Percentiles rank a stretch among this genome's conserved stretches.
These are phyloP conservation scores for Trichosporon ovoides DNA, from an alignment of 1,284 basidiomycete species.

Conservation along the genomic window DNA sequence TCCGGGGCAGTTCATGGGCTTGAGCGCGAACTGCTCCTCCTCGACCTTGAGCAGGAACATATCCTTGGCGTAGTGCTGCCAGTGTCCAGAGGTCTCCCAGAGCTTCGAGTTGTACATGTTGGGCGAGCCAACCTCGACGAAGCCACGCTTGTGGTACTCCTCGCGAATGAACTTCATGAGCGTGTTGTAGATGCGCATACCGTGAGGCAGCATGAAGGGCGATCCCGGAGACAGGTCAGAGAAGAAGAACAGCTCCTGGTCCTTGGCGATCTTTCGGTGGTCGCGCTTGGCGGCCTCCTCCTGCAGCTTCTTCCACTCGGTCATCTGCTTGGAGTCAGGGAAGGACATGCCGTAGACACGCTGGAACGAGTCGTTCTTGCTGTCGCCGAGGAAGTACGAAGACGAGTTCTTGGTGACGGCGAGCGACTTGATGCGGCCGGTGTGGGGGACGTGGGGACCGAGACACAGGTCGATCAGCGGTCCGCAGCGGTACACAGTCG, in stretches of 20 bases:
- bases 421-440: constrained; percentile 93
- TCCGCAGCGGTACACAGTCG: constrained; percentile 97
- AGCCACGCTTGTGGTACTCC: constrained; percentile 53
- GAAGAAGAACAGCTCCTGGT: constrained; percentile 99
- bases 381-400: constrained; percentile 95
- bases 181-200: constrained; percentile 94
- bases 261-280: constrained; percentile 91
- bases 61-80: constrained; percentile 95
- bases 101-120: constrained; percentile 97
- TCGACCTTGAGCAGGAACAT: constrained; percentile 94
- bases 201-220: constrained; percentile 96
- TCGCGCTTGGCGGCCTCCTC: constrained; percentile 96
- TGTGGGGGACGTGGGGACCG: constrained; percentile 96
- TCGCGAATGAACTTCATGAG: constrained; percentile 85
- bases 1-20: constrained; percentile 99
- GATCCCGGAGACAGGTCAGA: constrained; percentile 92
- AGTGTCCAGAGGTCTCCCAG: constrained; percentile 98
- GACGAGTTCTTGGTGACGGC: constrained; percentile 97
- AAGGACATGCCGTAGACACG: constrained; percentile 98
- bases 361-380: constrained; percentile 90
- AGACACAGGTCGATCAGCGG: constrained; percentile 98
- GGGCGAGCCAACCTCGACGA: constrained; percentile 77
- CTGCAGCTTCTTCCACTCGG: constrained; percentile 93
- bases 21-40: constrained; percentile 89
- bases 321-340: constrained; percentile 93